phyloP scores from a whole-genome alignment of 2,329 filamentous ascomycete species.

The Juglanconis oblonga region DNA sequence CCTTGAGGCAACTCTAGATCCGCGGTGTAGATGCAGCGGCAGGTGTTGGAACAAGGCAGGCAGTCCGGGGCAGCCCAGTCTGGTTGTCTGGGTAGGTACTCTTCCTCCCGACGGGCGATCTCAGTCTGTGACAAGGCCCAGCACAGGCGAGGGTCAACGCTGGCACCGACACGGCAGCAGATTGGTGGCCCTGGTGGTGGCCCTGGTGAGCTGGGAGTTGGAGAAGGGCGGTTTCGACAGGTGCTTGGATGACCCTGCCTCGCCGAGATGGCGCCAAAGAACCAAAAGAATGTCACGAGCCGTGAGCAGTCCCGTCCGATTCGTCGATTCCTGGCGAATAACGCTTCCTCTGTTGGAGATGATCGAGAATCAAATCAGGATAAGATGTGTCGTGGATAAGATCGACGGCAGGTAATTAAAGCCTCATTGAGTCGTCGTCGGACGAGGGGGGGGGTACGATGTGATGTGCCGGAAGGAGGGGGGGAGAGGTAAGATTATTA shows the following conservation, averaged over 20 bases:
- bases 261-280: constrained; percentile 4
- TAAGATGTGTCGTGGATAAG: not conserved
- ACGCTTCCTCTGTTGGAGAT: not conserved
- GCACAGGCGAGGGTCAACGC: constrained; percentile 3
- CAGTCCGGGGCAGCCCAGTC: no score
- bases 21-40: not conserved
- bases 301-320: not conserved
- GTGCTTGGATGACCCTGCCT: constrained; percentile 18
- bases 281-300: not conserved
- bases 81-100: no score
- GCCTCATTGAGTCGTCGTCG: not conserved
- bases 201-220: not conserved
- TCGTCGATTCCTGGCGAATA: not conserved
- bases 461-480: not conserved
- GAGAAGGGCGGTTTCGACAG: constrained; percentile 16
- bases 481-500: not conserved
- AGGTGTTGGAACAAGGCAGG: not conserved
- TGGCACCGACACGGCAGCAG: not conserved
- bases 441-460: not conserved
- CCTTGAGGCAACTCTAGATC: not conserved
- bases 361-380: no score
- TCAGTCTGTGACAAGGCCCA: constrained; percentile 1
- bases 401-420: not conserved
- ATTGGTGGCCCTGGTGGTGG: not conserved
- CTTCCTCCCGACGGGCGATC: not conserved